phyloP scores from a whole-genome alignment of 2,329 filamentous ascomycete genomes.

The Trichocomaceae sp. region DNA sequence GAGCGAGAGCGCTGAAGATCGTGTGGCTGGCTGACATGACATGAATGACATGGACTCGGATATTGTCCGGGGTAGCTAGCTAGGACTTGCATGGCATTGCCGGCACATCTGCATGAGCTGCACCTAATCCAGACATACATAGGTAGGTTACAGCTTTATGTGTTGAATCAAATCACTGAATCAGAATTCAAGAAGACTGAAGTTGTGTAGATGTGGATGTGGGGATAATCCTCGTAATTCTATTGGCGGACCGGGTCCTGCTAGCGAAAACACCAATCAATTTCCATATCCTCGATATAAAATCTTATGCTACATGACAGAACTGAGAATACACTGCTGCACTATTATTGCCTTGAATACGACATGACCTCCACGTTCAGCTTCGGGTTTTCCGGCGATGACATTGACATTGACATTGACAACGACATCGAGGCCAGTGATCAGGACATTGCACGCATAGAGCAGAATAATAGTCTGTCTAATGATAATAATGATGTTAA shows the following conservation, averaged over 20 bases:
- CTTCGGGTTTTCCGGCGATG: conserved; percentile 55
- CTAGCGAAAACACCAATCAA: neutral
- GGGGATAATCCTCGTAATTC: neutral
- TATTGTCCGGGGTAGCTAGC: too few relatives aligned
- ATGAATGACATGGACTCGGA: too few relatives aligned
- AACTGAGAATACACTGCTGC: neutral
- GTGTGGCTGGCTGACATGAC: too few relatives aligned
- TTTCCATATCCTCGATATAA: neutral
- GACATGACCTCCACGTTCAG: conserved; percentile 40
- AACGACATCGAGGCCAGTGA: neutral
- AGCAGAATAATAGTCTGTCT: neutral
- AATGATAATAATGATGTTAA: neutral
- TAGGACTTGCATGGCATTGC: too few relatives aligned
- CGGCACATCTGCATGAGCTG: too few relatives aligned
- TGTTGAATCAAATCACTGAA: too few relatives aligned
- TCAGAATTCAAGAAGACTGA: too few relatives aligned
- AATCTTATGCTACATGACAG: neutral
- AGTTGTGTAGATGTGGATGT: too few relatives aligned
- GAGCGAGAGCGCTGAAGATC: too few relatives aligned
- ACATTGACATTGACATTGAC: conserved; percentile 46
- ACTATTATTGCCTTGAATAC: neutral
- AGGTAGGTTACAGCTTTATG: too few relatives aligned
- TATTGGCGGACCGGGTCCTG: neutral
- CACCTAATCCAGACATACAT: too few relatives aligned
- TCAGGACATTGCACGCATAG: conserved; percentile 42